Evolutionary conservation across 495 filamentous ascomycete species (phyloP), one percentile per base, ranked within the genome.

Genomic region (Lophiostoma macrostomum): DNA sequence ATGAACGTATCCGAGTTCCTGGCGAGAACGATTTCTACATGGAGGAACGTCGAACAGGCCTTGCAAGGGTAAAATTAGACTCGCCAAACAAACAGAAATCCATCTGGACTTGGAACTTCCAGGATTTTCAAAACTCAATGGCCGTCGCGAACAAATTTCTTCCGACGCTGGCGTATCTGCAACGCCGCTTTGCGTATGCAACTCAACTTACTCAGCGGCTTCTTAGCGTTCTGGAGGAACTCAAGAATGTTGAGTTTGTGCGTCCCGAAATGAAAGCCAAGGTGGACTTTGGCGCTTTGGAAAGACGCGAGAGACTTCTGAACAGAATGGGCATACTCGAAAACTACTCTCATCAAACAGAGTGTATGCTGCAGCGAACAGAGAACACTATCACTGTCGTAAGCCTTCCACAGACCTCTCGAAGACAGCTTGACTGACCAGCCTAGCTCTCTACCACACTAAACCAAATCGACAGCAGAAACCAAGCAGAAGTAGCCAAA

Each of bases 331-430:
- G 6, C 7, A 13, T 23, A 14, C 29, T 53, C 1, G 27, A 53
- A 23, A 29, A 3, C 18, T 44, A 36, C 23, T 28, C 34, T 14
- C 18, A 36, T 19, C 38, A 44, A 16, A 34, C 16, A 4, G 31
- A 44, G 12, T 53, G 50, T 24, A 31, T 53, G 34, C 34, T 31
- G 16, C 36, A 53, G 20, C 38, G 50, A 2, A 45, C 4, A 12
- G 40, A 44, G 29, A 53, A 53, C 38, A 13, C 35, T 2, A 37
- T 36, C 22, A 32, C 48, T 22, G 48, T 52, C 11, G 48, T 52
- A 42, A 5, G 39, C 27, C 11, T 25, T 23, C 22, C 12, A n/a
- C n/a, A n/a, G n/a, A n/a, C n/a, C n/a, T n/a, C n/a, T n/a, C n/a
- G n/a, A n/a, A n/a, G n/a, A n/a, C n/a, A n/a, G n/a, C n/a, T n/a